Conservation (phyloP, 495 filamentous ascomycete genomes). For the Hypoxylon subgilvum region DNA sequence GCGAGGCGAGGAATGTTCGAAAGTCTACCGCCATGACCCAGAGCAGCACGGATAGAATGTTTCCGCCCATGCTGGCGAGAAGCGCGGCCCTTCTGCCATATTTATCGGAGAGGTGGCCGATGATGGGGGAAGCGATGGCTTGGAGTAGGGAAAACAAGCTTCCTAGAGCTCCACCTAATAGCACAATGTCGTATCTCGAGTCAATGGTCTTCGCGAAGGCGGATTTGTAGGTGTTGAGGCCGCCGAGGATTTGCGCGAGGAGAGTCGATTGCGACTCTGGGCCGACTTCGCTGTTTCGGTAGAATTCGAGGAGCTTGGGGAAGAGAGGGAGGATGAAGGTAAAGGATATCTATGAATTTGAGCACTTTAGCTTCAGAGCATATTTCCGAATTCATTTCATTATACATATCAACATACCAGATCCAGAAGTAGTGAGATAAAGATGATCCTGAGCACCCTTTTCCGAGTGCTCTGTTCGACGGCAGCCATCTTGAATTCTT, state of each 20-base stretch:
- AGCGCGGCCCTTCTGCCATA: conserved; percentile 89
- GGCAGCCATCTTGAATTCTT: conserved; percentile 44
- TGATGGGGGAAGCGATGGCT: conserved; percentile 88
- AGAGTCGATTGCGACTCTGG: conserved; percentile 64
- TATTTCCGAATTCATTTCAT: neutral
- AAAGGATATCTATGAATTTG: conserved; percentile 51
- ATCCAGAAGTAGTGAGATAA: conserved; percentile 61
- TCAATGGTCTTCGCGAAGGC: conserved; percentile 92
- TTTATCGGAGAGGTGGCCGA: conserved; percentile 84
- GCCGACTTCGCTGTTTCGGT: conserved; percentile 71
- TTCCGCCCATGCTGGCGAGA: conserved; percentile 92
- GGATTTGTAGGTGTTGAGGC: conserved; percentile 93
- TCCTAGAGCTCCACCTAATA: conserved; percentile 92
- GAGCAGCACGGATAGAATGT: conserved; percentile 87
- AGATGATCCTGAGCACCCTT: conserved; percentile 79
- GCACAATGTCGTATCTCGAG: conserved; percentile 93
- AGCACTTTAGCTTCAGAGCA: neutral
- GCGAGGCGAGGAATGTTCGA: conserved; percentile 89
- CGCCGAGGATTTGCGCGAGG: conserved; percentile 77
- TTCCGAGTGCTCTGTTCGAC: conserved; percentile 66
- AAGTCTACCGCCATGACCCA: conserved; percentile 95
- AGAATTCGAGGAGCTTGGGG: conserved; percentile 92
- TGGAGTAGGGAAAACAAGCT: conserved; percentile 93
- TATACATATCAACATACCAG: conserved; percentile 44
- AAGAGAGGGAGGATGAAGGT: conserved; percentile 99